Percentiles rank a stretch among this genome's conserved stretches.
Evolutionary conservation across 331 rosid species (phyloP).

Genomic region (Malus hybrid): DNA sequence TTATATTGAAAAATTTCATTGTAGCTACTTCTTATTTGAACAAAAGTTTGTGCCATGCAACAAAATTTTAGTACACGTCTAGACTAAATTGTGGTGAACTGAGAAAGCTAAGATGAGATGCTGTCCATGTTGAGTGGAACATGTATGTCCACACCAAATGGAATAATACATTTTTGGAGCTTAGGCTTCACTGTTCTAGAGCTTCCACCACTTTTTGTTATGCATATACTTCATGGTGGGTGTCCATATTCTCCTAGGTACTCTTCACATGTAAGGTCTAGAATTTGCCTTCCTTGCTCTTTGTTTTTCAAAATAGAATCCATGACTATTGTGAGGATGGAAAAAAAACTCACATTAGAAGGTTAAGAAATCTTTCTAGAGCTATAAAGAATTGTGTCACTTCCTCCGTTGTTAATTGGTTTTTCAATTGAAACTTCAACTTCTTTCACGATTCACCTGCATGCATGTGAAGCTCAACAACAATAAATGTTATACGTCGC

Average conservation of each 20-base stretch:
- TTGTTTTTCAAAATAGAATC: background rate
- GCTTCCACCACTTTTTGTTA: background rate
- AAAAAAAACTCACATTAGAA: background rate
- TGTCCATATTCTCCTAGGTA: background rate
- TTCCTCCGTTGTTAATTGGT: too few species aligned
- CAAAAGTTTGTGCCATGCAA: background rate
- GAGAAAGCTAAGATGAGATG: background rate
- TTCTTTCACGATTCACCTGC: accelerated
- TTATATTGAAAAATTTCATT: background rate
- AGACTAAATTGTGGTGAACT: background rate
- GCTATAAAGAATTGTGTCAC: background rate
- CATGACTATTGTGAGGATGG: background rate
- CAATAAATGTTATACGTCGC: accelerated
- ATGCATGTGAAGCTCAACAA: background rate
- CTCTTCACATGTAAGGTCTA: background rate
- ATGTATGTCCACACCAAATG: background rate
- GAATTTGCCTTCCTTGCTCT: background rate
- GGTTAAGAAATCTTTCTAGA: too few species aligned
- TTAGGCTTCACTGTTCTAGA: background rate
- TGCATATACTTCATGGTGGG: background rate
- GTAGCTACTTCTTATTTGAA: background rate
- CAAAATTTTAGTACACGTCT: background rate
- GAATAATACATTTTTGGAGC: background rate
- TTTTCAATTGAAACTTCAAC: background rate
- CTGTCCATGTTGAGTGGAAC: background rate